phyloP scores from a whole-genome alignment of 2,329 filamentous ascomycete species.

The Claviceps capensis region DNA sequence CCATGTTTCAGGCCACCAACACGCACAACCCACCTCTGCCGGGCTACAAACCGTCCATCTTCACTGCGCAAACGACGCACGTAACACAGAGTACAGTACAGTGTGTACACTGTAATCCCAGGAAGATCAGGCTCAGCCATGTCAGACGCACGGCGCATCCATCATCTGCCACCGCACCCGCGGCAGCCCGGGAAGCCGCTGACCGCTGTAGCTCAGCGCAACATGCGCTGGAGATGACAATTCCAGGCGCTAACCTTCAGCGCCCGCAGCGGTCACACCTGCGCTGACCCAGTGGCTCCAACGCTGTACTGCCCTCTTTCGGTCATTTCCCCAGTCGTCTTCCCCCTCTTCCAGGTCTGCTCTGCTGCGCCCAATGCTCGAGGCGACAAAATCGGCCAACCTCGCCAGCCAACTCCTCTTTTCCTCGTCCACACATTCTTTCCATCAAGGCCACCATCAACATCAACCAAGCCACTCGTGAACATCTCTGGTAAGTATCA shows the following conservation, averaged over 20 bases:
- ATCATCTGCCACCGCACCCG: no score
- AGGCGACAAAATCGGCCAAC: conserved; percentile 28
- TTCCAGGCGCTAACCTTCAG: neutral
- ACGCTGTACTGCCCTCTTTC: no score
- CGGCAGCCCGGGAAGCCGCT: no score
- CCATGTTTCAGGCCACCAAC: neutral
- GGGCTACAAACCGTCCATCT: no score
- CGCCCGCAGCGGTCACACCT: neutral
- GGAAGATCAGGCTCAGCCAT: no score
- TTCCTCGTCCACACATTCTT: conserved; percentile 29
- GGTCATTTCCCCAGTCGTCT: neutral
- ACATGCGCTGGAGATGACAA: no score
- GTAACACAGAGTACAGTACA: no score
- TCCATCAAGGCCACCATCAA: conserved; percentile 21
- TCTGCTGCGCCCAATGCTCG: conserved; percentile 2
- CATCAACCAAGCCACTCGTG: conserved; percentile 19
- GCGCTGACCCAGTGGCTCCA: neutral
- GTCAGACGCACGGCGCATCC: no score
- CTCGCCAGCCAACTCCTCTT: conserved; percentile 27
- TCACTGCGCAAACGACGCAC: no score
- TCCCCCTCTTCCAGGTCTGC: neutral
- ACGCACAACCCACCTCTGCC: neutral
- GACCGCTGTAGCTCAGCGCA: no score
- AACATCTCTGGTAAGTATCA: conserved; percentile 24
- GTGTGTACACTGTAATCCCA: no score